A percentile compares a stretch with the other conserved stretches of the same genome.
Evolutionary conservation across 2,329 filamentous ascomycete genomes (phyloP).

Genomic region (Colletotrichum magnum): DNA sequence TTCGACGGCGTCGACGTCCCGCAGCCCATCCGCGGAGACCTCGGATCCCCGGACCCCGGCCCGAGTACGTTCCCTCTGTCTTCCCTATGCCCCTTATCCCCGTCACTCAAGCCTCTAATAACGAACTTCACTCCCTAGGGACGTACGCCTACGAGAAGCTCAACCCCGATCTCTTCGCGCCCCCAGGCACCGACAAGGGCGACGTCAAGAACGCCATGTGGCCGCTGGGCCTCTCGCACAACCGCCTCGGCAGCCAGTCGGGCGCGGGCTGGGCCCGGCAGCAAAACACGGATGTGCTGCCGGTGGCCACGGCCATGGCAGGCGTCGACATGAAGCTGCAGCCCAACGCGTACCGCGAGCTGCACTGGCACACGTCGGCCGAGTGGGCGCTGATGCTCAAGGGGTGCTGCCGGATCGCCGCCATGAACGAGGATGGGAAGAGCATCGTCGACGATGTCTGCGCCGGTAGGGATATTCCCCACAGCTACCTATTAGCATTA

Average conservation of each 20-base stretch:
- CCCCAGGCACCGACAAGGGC: conserved; percentile 67
- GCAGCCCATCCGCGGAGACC: conserved; percentile 67
- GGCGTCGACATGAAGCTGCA: conserved; percentile 72
- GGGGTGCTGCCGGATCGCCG: conserved; percentile 65
- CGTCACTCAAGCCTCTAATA: conserved; percentile 4
- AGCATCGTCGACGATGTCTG: conserved; percentile 63
- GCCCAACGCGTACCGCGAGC: conserved; percentile 71
- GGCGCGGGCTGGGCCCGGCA: conserved; percentile 68
- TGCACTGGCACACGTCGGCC: conserved; percentile 73
- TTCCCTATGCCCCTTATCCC: too few species aligned
- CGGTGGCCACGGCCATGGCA: conserved; percentile 65
- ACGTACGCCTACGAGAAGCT: conserved; percentile 62
- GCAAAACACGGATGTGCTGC: conserved; percentile 66
- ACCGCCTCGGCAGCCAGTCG: conserved; percentile 58
- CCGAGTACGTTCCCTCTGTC: conserved; percentile 55
- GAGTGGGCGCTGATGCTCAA: conserved; percentile 69
- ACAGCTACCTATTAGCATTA: too few species aligned
- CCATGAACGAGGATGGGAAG: conserved; percentile 66
- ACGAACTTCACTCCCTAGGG: conserved; percentile 17
- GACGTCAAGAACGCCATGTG: conserved; percentile 63
- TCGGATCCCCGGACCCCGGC: conserved; percentile 66
- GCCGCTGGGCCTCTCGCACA: conserved; percentile 67
- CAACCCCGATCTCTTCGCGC: conserved; percentile 68
- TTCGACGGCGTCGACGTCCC: conserved; percentile 66
- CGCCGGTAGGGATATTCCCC: conserved; percentile 40